Conservation (phyloP, 352 stramenopile genomes). For the Elongisporangium anandrum region DNA sequence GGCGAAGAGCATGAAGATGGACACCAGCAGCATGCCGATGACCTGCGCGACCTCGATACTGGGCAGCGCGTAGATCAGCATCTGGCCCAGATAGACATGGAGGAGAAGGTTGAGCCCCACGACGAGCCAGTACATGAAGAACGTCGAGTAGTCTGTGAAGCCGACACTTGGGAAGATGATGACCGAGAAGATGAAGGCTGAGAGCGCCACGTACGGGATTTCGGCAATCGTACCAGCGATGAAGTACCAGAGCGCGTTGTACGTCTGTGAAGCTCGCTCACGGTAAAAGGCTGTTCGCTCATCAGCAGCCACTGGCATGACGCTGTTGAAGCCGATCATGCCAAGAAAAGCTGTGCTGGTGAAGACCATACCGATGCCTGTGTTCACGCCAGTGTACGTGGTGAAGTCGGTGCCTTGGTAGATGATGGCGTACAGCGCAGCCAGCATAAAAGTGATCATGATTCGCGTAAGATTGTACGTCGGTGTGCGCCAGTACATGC, state of each 20-base stretch:
- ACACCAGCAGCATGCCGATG: too few relatives aligned
- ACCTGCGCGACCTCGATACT: too few relatives aligned
- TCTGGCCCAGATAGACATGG: constrained; percentile 42
- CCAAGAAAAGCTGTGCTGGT: constrained; percentile 76
- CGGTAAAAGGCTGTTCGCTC: too few relatives aligned
- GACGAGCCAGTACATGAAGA: too few relatives aligned
- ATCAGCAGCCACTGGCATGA: too few relatives aligned
- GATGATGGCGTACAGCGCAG: constrained; percentile 66
- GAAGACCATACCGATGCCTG: constrained; percentile 75
- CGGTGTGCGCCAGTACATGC: too few relatives aligned
- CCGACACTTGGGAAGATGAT: constrained; percentile 50
- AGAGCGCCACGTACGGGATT: too few relatives aligned
- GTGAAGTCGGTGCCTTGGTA: constrained; percentile 60
- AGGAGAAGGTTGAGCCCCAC: constrained; percentile 38
- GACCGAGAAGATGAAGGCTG: constrained; percentile 24
- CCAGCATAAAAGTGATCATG: constrained; percentile 64
- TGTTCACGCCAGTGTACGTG: constrained; percentile 35
- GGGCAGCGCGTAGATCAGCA: too few relatives aligned
- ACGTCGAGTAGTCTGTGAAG: constrained; percentile 21
- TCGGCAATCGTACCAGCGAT: too few relatives aligned
- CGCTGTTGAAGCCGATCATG: too few relatives aligned
- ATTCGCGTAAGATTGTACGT: constrained; percentile 81
- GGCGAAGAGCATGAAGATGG: too few relatives aligned
- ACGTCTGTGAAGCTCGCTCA: constrained; percentile 80
- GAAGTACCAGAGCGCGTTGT: too few relatives aligned